phyloP scores from a whole-genome alignment of 2,329 filamentous ascomycete genomes.

The Talaromyces sp. region DNA sequence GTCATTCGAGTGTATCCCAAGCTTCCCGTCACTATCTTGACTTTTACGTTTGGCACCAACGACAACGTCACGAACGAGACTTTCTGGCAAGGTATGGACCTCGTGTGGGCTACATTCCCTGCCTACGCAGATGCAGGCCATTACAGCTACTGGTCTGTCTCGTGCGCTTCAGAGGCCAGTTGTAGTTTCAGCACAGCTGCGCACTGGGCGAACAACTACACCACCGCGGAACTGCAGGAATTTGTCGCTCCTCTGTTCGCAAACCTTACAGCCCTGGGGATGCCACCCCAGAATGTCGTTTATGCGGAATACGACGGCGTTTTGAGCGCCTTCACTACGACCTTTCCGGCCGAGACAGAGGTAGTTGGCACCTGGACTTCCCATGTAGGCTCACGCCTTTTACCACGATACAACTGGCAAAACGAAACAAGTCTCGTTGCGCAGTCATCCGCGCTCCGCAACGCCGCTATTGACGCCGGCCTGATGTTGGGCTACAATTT shows the following conservation, averaged over 20 bases:
- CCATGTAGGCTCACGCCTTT: background rate
- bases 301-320: constrained; percentile 3
- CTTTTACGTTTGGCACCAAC: constrained; percentile 4
- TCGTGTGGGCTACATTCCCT: constrained; percentile 5
- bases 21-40: background rate
- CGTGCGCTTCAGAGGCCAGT: constrained; percentile 5
- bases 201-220: constrained; percentile 9
- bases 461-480: background rate
- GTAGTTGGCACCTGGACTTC: background rate
- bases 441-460: background rate
- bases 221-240: background rate
- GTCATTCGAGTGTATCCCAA: constrained; percentile 52
- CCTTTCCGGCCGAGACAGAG: background rate
- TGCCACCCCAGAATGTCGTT: constrained; percentile 5
- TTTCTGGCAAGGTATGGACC: constrained; percentile 3
- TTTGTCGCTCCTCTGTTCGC: constrained; percentile 6
- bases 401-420: constrained; percentile 3
- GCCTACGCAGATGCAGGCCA: constrained; percentile 6
- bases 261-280: constrained; percentile 3
- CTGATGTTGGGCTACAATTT: constrained; percentile 3
- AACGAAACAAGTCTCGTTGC: constrained; percentile 1
- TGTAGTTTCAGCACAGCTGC: constrained; percentile 3
- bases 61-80: constrained; percentile 1
- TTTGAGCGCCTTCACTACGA: constrained; percentile 6
- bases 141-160: constrained; percentile 8